These are phyloP conservation scores for Orbilia brochopaga DNA, from an alignment of 2,329 filamentous ascomycete genomes.

Conservation along the genomic window DNA sequence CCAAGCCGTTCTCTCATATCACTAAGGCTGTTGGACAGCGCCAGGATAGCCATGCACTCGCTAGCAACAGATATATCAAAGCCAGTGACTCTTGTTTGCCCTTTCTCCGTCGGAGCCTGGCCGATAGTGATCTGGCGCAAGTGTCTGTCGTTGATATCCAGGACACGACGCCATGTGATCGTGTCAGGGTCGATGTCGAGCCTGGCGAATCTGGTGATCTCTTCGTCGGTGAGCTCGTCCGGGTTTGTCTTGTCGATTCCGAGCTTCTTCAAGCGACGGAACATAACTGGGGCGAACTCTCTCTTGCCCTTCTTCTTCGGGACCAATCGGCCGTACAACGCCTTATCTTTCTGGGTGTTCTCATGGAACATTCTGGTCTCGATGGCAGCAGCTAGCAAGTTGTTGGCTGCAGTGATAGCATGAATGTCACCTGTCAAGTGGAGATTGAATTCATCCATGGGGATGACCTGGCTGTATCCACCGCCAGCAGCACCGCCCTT, in stretches of 20 bases:
- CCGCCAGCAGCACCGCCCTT: slow-evolving; percentile 97
- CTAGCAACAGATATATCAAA: slow-evolving; percentile 98
- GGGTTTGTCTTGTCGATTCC: slow-evolving; percentile 95
- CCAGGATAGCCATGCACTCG: slow-evolving; percentile 98
- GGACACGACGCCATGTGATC: slow-evolving; percentile 93
- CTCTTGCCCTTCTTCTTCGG: slow-evolving; percentile 88
- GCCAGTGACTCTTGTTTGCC: slow-evolving; percentile 82
- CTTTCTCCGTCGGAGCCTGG: slow-evolving; percentile 86
- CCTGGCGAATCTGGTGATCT: slow-evolving; percentile 85
- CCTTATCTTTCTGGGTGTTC: slow-evolving; percentile 86
- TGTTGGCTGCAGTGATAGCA: slow-evolving; percentile 95
- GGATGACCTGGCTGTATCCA: slow-evolving; percentile 98
- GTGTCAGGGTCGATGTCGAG: slow-evolving; percentile 96
- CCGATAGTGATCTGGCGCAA: slow-evolving; percentile 88
- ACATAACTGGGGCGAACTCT: slow-evolving; percentile 86
- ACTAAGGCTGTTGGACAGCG: slow-evolving; percentile 81
- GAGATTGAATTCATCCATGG: slow-evolving; percentile 99
- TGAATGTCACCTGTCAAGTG: slow-evolving; percentile 98
- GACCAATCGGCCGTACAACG: slow-evolving; percentile 85
- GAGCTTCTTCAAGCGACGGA: slow-evolving; percentile 90
- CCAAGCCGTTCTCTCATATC: slow-evolving; percentile 94
- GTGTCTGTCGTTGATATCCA: slow-evolving; percentile 97
- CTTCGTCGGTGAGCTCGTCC: slow-evolving; percentile 85
- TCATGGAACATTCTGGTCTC: slow-evolving; percentile 99
- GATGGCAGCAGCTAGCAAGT: slow-evolving; percentile 87